Conservation (phyloP, 495 filamentous ascomycete genomes). For the Venustampulla echinocandica region DNA sequence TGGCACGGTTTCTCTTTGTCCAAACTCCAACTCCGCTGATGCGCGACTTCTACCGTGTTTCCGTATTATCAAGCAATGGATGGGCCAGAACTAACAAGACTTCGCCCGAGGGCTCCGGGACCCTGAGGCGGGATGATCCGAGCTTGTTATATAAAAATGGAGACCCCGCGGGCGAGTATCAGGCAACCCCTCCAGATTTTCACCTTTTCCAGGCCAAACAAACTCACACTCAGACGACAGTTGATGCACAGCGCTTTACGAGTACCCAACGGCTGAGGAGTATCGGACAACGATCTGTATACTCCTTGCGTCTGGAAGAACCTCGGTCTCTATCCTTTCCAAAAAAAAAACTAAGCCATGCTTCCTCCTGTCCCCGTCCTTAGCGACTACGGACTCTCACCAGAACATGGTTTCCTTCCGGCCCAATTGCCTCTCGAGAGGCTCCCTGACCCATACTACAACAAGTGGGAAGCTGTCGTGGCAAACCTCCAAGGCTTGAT, state of each 20-base stretch:
- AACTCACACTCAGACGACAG: background rate
- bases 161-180: too few species aligned
- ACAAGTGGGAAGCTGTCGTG: slow-evolving; percentile 79
- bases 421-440: slow-evolving; percentile 66
- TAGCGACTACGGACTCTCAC: slow-evolving; percentile 81
- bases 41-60: too few species aligned
- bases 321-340: slow-evolving; percentile 17
- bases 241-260: slow-evolving; percentile 12
- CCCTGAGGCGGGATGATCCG: too few species aligned
- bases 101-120: too few species aligned
- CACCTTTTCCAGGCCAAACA: background rate
- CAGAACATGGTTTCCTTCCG: slow-evolving; percentile 81
- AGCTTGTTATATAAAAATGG: too few species aligned
- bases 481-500: slow-evolving; percentile 82
- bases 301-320: slow-evolving; percentile 54
- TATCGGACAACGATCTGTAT: slow-evolving; percentile 50
- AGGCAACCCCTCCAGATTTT: background rate
- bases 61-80: too few species aligned
- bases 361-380: slow-evolving; percentile 70
- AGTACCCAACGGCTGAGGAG: slow-evolving; percentile 47
- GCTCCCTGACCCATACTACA: slow-evolving; percentile 83
- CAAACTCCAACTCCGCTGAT: too few species aligned
- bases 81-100: too few species aligned
- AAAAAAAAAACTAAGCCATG: slow-evolving; percentile 43
- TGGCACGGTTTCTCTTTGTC: too few species aligned